These are phyloP conservation scores for Cucurbita maxima DNA, from an alignment of 306 rosid genomes.

Conservation along the genomic window DNA sequence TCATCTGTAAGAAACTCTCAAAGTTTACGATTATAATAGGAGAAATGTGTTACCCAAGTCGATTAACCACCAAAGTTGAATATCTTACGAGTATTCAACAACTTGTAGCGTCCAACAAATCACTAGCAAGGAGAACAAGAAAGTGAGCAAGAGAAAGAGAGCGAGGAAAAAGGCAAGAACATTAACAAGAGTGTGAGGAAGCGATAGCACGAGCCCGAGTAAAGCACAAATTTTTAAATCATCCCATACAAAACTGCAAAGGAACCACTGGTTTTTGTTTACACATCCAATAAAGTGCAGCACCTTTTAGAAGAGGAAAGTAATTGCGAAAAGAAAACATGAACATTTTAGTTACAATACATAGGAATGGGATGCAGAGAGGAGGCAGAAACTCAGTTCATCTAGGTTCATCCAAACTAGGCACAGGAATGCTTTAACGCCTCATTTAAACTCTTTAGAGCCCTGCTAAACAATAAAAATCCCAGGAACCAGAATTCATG, in stretches of 20 bases:
- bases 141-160: too few relatives aligned
- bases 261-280: neutral
- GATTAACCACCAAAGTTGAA: too few relatives aligned
- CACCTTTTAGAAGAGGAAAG: neutral
- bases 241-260: neutral
- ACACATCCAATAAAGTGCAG: neutral
- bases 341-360: neutral
- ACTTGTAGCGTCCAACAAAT: too few relatives aligned
- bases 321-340: neutral
- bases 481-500: constrained; percentile 64
- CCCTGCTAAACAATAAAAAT: constrained; percentile 47
- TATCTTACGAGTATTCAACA: too few relatives aligned
- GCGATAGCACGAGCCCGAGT: too few relatives aligned
- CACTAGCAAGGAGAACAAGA: too few relatives aligned
- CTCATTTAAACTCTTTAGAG: constrained; percentile 38
- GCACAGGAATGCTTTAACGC: constrained; percentile 13
- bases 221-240: neutral
- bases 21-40: too few relatives aligned
- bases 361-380: neutral
- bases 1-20: too few relatives aligned
- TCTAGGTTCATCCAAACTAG: neutral
- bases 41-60: too few relatives aligned
- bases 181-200: too few relatives aligned
- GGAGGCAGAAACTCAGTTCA: neutral
- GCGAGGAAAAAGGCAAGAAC: neutral